These are phyloP conservation scores for Samsoniella hepiali DNA, from an alignment of 2,329 filamentous ascomycete genomes.

Conservation along the genomic window DNA sequence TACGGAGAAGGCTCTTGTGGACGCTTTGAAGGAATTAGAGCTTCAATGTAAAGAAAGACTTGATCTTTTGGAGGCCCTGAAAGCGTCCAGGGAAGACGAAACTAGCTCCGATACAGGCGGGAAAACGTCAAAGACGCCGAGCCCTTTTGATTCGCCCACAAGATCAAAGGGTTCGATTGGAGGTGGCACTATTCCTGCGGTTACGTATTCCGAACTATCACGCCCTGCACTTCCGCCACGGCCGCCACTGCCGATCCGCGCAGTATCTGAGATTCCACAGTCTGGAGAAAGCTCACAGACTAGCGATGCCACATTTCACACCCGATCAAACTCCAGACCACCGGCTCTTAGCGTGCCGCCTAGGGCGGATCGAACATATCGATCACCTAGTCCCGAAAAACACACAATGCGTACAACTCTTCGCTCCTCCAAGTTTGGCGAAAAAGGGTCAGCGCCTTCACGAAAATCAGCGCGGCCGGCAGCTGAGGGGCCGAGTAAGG, in stretches of 20 bases:
- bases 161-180: slow-evolving; percentile 64
- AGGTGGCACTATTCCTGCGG: slow-evolving; percentile 74
- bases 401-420: slow-evolving; percentile 61
- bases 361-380: slow-evolving; percentile 38
- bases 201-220: slow-evolving; percentile 78
- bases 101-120: slow-evolving; percentile 17
- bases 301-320: slow-evolving; percentile 5
- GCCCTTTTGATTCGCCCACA: slow-evolving; percentile 24
- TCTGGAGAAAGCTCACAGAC: slow-evolving; percentile 32
- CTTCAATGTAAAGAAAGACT: slow-evolving; percentile 91
- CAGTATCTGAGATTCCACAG: slow-evolving; percentile 48
- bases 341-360: slow-evolving; percentile 33
- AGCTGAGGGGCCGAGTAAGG: slow-evolving; percentile 58
- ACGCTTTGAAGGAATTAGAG: slow-evolving; percentile 79
- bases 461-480: slow-evolving; percentile 42
- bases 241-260: slow-evolving; percentile 52
- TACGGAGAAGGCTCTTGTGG: slow-evolving; percentile 77
- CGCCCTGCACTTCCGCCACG: slow-evolving; percentile 59
- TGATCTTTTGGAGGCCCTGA: slow-evolving; percentile 78
- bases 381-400: slow-evolving; percentile 58
- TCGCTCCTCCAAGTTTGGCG: slow-evolving; percentile 45
- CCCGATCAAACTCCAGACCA: slow-evolving; percentile 22
- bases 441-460: slow-evolving; percentile 39
- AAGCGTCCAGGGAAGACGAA: slow-evolving; percentile 54
- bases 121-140: slow-evolving; percentile 24